Base-by-base conservation (phyloP, 306 rosid genomes). In the Ziziphus jujuba region DNA sequence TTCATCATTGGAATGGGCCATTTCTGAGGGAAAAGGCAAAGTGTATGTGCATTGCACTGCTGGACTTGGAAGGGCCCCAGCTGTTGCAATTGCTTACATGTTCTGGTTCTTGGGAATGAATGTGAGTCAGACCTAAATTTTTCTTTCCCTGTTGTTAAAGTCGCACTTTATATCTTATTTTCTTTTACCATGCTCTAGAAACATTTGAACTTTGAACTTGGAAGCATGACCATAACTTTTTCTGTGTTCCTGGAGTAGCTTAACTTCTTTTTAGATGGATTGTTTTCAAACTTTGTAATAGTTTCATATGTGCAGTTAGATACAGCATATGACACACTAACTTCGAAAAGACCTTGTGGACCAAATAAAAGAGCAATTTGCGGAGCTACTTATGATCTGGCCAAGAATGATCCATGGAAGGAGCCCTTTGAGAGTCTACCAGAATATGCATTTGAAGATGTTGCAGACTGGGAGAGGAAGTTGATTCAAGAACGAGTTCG, bases 31-130 rank as follows among this genome's bases (percentile, higher is more conserved):
- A 53, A 84, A 84, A 75, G 97, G 97, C 64, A 90, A 75, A 73
- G 92, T 84, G 52, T 88, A 83, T 63, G 96, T 86, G 66, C 96
- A 93, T 55, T 93, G 98, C 72, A 86, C 91, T 0, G 97, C 98
- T 54, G 98, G 98, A 79, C 84, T 90, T 34, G 98, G 97, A 72
- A 86, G 98, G 76, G 98, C 98, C 49, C 95, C 98, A 0, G 98
- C 90, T 2, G 97, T 90, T 63, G 91, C 97, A 56, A 86, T 88
- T 57, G 75, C 98, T 40, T 93, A 90, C 80, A 72, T 90, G 86
- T 90, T 84, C 84, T 93, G 98, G 98, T 93, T 86, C 74, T 76
- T 81, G 58, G 80, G 65, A 73, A 93, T 88, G 90, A 90, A 81
- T 66, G 98, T 79, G 75, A 86, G 75, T 28, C 33, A 84, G 87